Percentiles rank a stretch among this genome's conserved stretches.
Evolutionary conservation across 139 green algal species (phyloP).

Genomic region (Closterium sp.): DNA sequence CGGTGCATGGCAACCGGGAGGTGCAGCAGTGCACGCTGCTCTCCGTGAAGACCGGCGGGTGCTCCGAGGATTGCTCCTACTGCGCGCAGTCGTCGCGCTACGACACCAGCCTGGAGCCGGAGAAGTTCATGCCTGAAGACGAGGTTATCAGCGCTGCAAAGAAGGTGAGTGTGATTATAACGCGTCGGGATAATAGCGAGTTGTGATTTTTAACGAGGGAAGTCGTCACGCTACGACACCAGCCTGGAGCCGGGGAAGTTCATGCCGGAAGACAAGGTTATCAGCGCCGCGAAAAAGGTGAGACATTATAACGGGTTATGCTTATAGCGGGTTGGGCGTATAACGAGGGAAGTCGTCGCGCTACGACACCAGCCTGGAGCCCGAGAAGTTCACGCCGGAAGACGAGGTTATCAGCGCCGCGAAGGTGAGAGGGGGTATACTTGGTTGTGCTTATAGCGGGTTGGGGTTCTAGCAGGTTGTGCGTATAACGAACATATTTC

Average conservation of each 20-base stretch:
- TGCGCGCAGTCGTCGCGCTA: constrained; percentile 82
- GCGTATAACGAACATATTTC: no score
- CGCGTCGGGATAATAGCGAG: no score
- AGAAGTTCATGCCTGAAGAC: constrained; percentile 80
- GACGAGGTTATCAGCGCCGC: no score
- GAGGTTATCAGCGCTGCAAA: constrained; percentile 29
- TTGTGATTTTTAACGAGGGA: background rate
- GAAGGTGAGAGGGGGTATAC: no score
- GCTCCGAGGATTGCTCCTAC: constrained; percentile 96
- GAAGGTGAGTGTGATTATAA: constrained; percentile 14
- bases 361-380: constrained; percentile 82
- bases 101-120: constrained; percentile 80
- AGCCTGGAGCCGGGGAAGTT: constrained; percentile 86
- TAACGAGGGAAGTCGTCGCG: constrained; percentile 65
- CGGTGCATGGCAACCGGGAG: constrained; percentile 57
- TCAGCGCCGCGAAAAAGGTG: constrained; percentile 11
- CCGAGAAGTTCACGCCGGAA: no score
- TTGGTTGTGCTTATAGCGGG: no score
- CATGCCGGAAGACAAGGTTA: constrained; percentile 63
- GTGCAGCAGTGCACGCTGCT: constrained; percentile 97
- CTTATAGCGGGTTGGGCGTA: no score
- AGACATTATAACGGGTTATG: no score
- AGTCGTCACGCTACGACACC: constrained; percentile 77
- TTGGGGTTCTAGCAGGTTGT: no score
- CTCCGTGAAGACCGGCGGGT: constrained; percentile 97